A percentile compares a stretch with the other conserved stretches of the same genome.
phyloP scores from a whole-genome alignment of 495 filamentous ascomycete genomes.

The Xylaria nigripes region DNA sequence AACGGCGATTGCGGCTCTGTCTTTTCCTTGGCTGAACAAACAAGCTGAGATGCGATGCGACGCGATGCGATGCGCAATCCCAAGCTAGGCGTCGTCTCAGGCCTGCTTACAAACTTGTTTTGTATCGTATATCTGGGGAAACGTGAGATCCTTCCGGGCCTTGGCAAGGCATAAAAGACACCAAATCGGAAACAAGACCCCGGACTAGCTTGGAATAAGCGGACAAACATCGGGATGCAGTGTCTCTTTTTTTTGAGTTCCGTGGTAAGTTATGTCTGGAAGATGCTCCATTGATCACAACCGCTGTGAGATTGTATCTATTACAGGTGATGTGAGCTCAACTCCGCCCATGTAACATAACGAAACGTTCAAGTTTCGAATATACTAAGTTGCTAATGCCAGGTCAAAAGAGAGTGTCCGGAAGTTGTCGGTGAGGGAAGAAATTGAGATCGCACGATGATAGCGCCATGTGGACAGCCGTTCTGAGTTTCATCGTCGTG shows the following conservation, averaged over 20 bases:
- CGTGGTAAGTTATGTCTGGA: no score
- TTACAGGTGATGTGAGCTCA: not conserved
- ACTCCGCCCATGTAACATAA: not conserved
- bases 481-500: not conserved
- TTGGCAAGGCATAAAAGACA: not conserved
- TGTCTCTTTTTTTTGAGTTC: not conserved
- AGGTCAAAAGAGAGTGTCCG: not conserved
- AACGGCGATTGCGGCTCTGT: not conserved
- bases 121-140: not conserved
- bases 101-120: no score
- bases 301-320: not conserved
- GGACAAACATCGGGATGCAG: not conserved
- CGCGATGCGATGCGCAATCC: not conserved
- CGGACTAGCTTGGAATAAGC: not conserved
- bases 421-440: not conserved
- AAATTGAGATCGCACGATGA: not conserved
- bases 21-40: not conserved
- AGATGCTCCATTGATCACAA: not conserved
- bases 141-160: not conserved
- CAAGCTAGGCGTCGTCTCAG: not conserved
- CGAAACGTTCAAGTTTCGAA: not conserved
- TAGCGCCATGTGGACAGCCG: not conserved
- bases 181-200: not conserved
- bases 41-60: not conserved
- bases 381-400: not conserved